Conservation (phyloP, 1,284 basidiomycete species). For the Fomitopsis schrenkii region DNA sequence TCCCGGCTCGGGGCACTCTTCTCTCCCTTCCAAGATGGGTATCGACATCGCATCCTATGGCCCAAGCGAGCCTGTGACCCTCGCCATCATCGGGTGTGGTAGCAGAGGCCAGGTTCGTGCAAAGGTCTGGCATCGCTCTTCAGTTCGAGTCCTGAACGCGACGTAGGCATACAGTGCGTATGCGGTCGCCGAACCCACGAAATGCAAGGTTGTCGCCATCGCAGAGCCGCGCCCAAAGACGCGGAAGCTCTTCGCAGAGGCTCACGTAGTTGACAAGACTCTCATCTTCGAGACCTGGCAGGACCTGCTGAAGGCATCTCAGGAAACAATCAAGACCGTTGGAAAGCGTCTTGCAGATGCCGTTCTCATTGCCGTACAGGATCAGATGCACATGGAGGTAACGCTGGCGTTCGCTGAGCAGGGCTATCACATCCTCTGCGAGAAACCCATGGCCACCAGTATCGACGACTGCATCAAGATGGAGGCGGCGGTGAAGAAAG, state of each 20-base stretch:
- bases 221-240: conserved; percentile 77
- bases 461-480: conserved; percentile 72
- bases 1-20: not conserved
- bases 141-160: not conserved
- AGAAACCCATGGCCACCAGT: conserved; percentile 86
- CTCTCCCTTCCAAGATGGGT: conserved; percentile 20
- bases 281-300: conserved; percentile 73
- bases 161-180: conserved; percentile 66
- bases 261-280: conserved; percentile 56
- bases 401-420: conserved; percentile 70
- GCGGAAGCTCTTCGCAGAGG: conserved; percentile 49
- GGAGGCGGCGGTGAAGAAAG: conserved; percentile 63
- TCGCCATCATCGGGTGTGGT: conserved; percentile 71
- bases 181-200: conserved; percentile 53
- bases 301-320: conserved; percentile 63
- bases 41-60: conserved; percentile 13
- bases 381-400: conserved; percentile 72
- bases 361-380: conserved; percentile 74
- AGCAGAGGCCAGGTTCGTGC: conserved; percentile 65
- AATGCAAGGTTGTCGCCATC: conserved; percentile 75
- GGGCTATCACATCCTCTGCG: conserved; percentile 84
- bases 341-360: conserved; percentile 76
- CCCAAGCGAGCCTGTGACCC: conserved; percentile 34
- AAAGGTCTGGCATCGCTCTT: not conserved
- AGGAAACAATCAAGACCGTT: conserved; percentile 54